Percentiles rank a stretch among this genome's conserved stretches.
Conservation (phyloP, 2,329 filamentous ascomycete species). For the Beauveria bassiana region DNA sequence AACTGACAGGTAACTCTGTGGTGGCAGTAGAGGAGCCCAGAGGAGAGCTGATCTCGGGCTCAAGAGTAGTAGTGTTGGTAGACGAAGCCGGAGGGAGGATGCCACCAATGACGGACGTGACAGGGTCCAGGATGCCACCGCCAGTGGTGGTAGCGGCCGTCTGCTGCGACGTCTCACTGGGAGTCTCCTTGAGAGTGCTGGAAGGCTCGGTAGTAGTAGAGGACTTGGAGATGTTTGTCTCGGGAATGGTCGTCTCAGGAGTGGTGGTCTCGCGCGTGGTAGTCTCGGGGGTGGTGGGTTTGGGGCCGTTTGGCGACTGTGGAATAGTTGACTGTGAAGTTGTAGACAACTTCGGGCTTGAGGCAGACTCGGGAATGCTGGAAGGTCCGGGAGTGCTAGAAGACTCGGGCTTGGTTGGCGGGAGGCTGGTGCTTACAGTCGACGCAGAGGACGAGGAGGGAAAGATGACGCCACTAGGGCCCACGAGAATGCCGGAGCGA, state of each 20-base stretch:
- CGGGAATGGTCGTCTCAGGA: no score
- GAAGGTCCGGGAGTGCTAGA: no score
- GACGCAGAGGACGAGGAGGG: background rate
- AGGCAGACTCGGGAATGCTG: background rate
- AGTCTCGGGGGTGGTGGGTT: no score
- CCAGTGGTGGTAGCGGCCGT: constrained; percentile 1
- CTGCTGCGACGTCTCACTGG: constrained; percentile 10
- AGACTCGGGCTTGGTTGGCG: background rate
- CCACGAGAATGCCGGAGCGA: constrained; percentile 18
- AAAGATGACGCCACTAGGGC: constrained; percentile 20
- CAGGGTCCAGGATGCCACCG: constrained; percentile 18
- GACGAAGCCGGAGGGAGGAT: constrained; percentile 14
- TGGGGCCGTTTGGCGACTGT: no score
- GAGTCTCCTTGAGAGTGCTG: background rate
- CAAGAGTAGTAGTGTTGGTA: background rate
- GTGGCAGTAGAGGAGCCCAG: background rate
- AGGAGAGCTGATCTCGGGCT: background rate
- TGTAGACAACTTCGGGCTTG: no score
- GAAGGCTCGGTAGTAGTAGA: background rate
- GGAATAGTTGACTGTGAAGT: no score
- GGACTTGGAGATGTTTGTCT: background rate
- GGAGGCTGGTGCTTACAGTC: background rate
- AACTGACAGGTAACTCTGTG: background rate
- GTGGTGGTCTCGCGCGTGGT: no score
- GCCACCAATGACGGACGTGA: constrained; percentile 17